Evolutionary conservation across 78 protist species (phyloP).

Genomic region (Pelomyxa schiedti): DNA sequence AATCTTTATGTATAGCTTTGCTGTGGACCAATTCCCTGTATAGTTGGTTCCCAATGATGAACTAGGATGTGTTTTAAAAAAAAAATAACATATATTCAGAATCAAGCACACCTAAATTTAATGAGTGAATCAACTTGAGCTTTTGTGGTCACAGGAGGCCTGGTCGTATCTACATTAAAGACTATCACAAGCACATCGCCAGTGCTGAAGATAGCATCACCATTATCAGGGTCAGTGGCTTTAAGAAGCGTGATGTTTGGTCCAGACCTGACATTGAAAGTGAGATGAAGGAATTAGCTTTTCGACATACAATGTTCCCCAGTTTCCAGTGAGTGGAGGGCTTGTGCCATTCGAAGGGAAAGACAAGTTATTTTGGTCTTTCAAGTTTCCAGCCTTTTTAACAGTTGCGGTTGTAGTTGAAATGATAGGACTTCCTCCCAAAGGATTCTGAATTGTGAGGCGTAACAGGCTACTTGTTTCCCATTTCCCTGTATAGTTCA

Average conservation of each 20-base stretch:
- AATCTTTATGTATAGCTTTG: too few species aligned
- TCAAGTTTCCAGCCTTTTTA: neutral
- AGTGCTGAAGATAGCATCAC: neutral
- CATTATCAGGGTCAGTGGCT: slow-evolving; percentile 1
- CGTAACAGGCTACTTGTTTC: too few species aligned
- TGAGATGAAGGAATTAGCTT: neutral
- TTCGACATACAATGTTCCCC: neutral
- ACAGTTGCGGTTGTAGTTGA: too few species aligned
- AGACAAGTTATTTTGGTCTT: neutral
- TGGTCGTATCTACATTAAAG: neutral
- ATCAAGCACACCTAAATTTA: neutral
- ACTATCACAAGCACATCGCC: neutral
- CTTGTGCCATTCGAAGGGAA: neutral
- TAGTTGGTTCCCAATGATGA: neutral
- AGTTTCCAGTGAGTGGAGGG: neutral
- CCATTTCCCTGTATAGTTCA: too few species aligned
- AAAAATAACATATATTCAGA: too few species aligned
- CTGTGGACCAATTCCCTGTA: neutral
- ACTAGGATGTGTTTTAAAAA: neutral
- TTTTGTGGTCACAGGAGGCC: neutral
- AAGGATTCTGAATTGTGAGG: too few species aligned
- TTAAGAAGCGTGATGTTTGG: neutral
- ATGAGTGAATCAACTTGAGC: neutral
- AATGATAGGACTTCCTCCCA: too few species aligned
- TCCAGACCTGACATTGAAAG: neutral